Evolutionary conservation across 2,329 filamentous ascomycete species (phyloP), one percentile per base, ranked within the genome.

Genomic region (Alternaria arborescens): DNA sequence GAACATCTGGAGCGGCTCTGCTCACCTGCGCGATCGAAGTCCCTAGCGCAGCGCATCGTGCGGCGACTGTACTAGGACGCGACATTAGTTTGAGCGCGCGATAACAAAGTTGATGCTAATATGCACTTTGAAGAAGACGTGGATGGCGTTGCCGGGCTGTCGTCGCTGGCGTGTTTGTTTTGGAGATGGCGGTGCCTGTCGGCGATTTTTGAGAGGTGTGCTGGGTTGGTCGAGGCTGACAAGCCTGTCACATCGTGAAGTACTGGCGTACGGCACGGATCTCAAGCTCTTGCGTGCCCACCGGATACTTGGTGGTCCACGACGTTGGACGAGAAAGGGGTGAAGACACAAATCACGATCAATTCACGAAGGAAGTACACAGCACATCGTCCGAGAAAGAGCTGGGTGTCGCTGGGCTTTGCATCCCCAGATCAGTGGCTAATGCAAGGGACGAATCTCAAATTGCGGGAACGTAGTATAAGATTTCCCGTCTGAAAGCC

Each of bases 31-130:
- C 67, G 51, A 76, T 73, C 10, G 68, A 71, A 52, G 68, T 71
- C 55, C 71, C 69, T 61, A 76, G 60, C 22, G 73, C 71, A 56
- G 72, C 73, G 62, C 75, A 76, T 65, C 75, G 70, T 47, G 75
- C 74, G 42, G 73, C 73, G 54, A 76, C 56, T 20, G 70, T 75
- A 61, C 68, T 76, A 44, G 65, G 56, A 52, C 60, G 67, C 55
- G 69, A 53, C 73, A 76, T 76, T 54, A 62, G 65, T 59, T 40
- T 30, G 41, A 14, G 53, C 42, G 32, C 16, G 28, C 34, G 56
- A 42, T 32, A 34, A 52, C 44, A 34, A 28, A 12, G 41, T 44
- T 36, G 22, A 41, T 40, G 53, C 53, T 41, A 55, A 43, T 40
- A 50, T 36, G 41, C 46, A 55, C 38, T 63, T 52, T 51, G 28